Evolutionary conservation across 2,329 filamentous ascomycete genomes (phyloP).

Genomic region (Aspergillus candidus): DNA sequence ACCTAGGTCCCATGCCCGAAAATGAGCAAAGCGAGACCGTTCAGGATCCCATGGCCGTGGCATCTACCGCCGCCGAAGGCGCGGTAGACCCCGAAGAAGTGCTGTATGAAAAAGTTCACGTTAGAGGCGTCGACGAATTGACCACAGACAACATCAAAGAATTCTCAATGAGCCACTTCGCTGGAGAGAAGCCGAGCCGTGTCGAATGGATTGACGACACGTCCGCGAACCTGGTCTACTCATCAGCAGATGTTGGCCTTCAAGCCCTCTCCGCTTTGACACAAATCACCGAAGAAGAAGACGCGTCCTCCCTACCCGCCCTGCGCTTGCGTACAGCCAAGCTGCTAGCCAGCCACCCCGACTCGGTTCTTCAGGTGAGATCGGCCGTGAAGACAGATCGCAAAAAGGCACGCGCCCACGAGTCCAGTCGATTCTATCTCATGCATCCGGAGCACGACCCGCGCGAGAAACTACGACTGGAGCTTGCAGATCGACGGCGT

Average conservation of each 20-base stretch:
- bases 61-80: constrained; percentile 15
- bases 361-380: constrained; percentile 64
- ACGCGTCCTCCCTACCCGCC: constrained; percentile 46
- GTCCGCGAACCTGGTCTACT: constrained; percentile 80
- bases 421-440: constrained; percentile 84
- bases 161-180: constrained; percentile 65
- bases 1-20: constrained; percentile 46
- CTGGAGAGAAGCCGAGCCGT: constrained; percentile 49
- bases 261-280: constrained; percentile 49
- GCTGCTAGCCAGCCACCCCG: constrained; percentile 59
- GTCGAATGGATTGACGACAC: constrained; percentile 95
- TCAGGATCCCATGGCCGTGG: constrained; percentile 19
- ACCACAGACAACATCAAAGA: constrained; percentile 72
- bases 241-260: constrained; percentile 47
- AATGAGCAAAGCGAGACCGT: constrained; percentile 30
- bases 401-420: constrained; percentile 71
- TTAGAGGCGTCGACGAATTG: constrained; percentile 75
- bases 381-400: constrained; percentile 68
- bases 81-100: constrained; percentile 28
- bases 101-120: constrained; percentile 62
- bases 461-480: constrained; percentile 60
- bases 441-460: constrained; percentile 85
- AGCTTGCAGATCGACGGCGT: constrained; percentile 42
- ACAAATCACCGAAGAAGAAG: constrained; percentile 31
- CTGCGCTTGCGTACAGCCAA: constrained; percentile 66